Percentiles rank a stretch among this genome's conserved stretches.
phyloP scores from a whole-genome alignment of 352 stramenopile species.

The Phytophthora sp. region DNA sequence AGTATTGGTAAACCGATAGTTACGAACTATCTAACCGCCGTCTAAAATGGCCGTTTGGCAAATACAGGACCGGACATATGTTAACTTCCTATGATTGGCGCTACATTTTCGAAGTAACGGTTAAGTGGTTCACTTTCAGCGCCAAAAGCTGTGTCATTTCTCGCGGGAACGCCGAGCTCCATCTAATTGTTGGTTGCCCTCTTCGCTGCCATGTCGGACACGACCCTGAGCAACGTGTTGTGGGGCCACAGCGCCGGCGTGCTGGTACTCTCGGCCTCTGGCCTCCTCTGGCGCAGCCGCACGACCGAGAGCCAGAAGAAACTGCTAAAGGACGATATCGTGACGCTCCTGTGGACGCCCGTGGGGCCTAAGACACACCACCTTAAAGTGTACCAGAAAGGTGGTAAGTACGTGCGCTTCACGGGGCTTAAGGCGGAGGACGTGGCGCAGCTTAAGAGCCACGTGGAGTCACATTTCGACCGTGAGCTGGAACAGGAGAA shows the following conservation, averaged over 20 bases:
- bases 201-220: slow-evolving; percentile 66
- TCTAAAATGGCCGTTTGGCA: too few species aligned
- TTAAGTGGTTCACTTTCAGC: background rate
- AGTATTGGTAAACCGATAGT: too few species aligned
- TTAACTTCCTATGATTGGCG: slow-evolving; percentile 6
- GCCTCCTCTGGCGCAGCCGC: slow-evolving; percentile 77
- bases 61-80: too few species aligned
- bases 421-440: slow-evolving; percentile 75
- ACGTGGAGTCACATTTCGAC: slow-evolving; percentile 87
- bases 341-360: slow-evolving; percentile 85
- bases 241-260: slow-evolving; percentile 88
- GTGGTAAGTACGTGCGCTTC: slow-evolving; percentile 87
- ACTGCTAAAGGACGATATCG: slow-evolving; percentile 84
- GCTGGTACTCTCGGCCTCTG: slow-evolving; percentile 74
- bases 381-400: slow-evolving; percentile 87
- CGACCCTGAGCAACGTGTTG: slow-evolving; percentile 87
- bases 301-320: slow-evolving; percentile 88
- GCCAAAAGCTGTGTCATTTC: background rate
- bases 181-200: slow-evolving; percentile 1
- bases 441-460: slow-evolving; percentile 61
- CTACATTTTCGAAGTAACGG: background rate
- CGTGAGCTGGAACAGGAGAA: slow-evolving; percentile 91
- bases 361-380: slow-evolving; percentile 84
- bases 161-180: slow-evolving; percentile 15
- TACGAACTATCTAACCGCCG: too few species aligned